Percentiles rank a stretch among this genome's conserved stretches.
Evolutionary conservation across 176 grass and related monocot species (phyloP).

Genomic region (Oryza rufipogon): DNA sequence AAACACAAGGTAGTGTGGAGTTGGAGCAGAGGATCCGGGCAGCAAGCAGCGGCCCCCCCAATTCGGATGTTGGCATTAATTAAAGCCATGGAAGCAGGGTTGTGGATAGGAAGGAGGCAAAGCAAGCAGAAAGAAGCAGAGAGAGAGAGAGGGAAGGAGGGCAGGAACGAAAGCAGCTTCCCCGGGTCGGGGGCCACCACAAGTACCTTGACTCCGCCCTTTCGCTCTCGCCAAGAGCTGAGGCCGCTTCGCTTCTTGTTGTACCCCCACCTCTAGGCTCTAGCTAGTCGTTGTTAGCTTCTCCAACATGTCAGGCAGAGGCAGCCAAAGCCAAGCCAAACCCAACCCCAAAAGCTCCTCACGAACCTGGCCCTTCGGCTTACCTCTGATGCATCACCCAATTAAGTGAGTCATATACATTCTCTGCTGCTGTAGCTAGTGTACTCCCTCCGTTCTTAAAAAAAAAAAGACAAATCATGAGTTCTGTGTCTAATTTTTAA

Average conservation of each 20-base stretch:
- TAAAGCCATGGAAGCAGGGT: slow-evolving; percentile 20
- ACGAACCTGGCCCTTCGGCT: slow-evolving; percentile 8
- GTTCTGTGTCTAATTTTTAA: too few species aligned
- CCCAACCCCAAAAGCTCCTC: background rate
- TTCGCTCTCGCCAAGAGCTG: slow-evolving; percentile 42
- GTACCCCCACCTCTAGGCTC: too few species aligned
- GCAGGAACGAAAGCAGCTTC: background rate
- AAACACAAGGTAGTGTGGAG: too few species aligned
- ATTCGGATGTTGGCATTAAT: slow-evolving; percentile 11
- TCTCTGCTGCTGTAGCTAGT: background rate
- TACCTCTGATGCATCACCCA: background rate
- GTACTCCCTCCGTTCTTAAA: too few species aligned
- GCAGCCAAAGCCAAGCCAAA: background rate
- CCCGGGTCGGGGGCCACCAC: background rate
- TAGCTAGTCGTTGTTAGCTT: background rate
- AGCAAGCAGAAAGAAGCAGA: background rate
- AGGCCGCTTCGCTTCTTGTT: slow-evolving; percentile 23
- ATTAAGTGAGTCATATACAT: background rate
- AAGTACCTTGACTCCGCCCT: slow-evolving; percentile 8
- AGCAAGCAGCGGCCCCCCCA: background rate
- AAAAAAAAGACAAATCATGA: too few species aligned
- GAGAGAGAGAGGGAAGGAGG: background rate
- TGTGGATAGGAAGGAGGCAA: slow-evolving; percentile 48
- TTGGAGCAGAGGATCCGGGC: slow-evolving; percentile 27
- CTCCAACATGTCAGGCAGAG: slow-evolving; percentile 3